Evolutionary conservation across 768 basidiomycete genomes (phyloP).

Genomic region (Pluteus cervinus): DNA sequence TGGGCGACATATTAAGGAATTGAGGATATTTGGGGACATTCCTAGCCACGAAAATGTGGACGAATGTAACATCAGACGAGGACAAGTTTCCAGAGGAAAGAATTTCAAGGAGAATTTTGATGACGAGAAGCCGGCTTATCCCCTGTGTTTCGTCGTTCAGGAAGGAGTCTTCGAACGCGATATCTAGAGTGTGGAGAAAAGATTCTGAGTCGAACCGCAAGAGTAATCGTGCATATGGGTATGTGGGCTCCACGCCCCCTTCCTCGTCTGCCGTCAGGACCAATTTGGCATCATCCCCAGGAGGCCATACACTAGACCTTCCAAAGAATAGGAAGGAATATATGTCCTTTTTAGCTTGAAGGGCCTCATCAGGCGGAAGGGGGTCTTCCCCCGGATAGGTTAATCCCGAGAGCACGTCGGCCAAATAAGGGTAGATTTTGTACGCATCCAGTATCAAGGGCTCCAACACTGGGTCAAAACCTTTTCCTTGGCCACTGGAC

Average conservation of each 20-base stretch:
- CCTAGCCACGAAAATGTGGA: slow-evolving; percentile 93
- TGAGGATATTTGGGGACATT: slow-evolving; percentile 97
- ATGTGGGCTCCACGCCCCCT: slow-evolving; percentile 73
- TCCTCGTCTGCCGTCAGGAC: slow-evolving; percentile 73
- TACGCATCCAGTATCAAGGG: slow-evolving; percentile 68
- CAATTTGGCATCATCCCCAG: slow-evolving; percentile 62
- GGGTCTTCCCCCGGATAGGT: slow-evolving; percentile 82
- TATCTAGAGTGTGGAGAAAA: slow-evolving; percentile 88
- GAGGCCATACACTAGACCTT: slow-evolving; percentile 73
- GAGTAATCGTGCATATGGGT: slow-evolving; percentile 82
- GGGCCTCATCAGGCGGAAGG: slow-evolving; percentile 57
- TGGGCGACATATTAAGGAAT: slow-evolving; percentile 64
- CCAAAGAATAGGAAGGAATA: slow-evolving; percentile 86
- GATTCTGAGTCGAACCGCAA: slow-evolving; percentile 90
- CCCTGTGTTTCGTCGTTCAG: slow-evolving; percentile 69
- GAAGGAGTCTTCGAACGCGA: slow-evolving; percentile 91
- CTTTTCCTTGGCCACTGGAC: slow-evolving; percentile 18
- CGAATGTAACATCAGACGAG: slow-evolving; percentile 66
- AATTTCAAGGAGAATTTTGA: slow-evolving; percentile 83
- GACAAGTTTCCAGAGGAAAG: slow-evolving; percentile 48
- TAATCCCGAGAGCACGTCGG: slow-evolving; percentile 72
- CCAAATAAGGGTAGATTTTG: slow-evolving; percentile 88
- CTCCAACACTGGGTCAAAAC: slow-evolving; percentile 40
- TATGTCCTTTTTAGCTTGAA: slow-evolving; percentile 63
- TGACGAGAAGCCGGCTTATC: slow-evolving; percentile 72